Evolutionary conservation across 164 flowering plant species (phyloP).

Genomic region (Houttuynia cordata): DNA sequence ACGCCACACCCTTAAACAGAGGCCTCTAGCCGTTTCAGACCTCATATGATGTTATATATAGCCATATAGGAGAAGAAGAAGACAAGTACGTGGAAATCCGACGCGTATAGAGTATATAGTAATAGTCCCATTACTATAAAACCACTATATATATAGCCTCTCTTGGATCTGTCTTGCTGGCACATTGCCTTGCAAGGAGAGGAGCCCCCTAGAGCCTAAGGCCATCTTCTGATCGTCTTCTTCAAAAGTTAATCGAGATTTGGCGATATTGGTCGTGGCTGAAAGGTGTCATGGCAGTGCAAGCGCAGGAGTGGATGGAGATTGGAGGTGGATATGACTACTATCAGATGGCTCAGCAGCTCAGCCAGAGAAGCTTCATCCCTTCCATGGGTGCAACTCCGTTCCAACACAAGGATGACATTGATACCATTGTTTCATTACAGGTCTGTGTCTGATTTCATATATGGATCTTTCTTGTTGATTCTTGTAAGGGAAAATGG

Average conservation of each 20-base stretch:
- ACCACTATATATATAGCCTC: background rate
- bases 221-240: background rate
- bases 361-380: background rate
- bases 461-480: background rate
- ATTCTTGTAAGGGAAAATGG: background rate
- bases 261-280: background rate
- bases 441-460: conserved; percentile 23
- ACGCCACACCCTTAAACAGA: background rate
- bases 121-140: background rate
- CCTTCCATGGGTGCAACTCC: no score
- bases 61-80: no score
- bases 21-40: conserved; percentile 2
- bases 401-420: conserved; percentile 23
- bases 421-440: conserved; percentile 28
- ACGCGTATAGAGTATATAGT: background rate
- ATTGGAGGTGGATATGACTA: conserved; percentile 2
- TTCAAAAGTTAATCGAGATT: no score
- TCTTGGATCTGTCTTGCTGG: background rate
- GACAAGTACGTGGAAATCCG: background rate
- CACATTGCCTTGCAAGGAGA: no score
- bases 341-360: background rate
- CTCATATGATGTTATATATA: background rate
- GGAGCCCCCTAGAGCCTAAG: no score
- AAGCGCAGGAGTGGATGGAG: conserved; percentile 29
- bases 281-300: conserved; percentile 38